Evolutionary conservation across 2,329 filamentous ascomycete species (phyloP).

Genomic region (Neonectria sp.): DNA sequence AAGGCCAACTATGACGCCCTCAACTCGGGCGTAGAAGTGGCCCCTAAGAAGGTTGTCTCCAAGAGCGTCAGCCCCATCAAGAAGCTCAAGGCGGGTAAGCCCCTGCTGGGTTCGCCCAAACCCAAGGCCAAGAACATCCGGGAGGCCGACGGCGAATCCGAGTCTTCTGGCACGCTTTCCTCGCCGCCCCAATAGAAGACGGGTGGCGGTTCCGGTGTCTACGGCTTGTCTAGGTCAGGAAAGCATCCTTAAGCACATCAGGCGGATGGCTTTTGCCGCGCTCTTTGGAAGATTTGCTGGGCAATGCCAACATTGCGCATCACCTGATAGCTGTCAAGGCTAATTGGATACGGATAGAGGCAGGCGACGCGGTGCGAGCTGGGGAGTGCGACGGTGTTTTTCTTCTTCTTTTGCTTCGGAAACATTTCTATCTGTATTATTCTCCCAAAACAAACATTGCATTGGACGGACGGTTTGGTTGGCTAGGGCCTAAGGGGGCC

Average conservation of each 20-base stretch:
- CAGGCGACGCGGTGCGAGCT: slow-evolving; percentile 36
- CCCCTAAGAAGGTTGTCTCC: slow-evolving; percentile 53
- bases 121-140: slow-evolving; percentile 62
- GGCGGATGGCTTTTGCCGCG: slow-evolving; percentile 1
- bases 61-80: slow-evolving; percentile 59
- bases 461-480: slow-evolving; percentile 46
- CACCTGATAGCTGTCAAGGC: slow-evolving; percentile 14
- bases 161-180: slow-evolving; percentile 70
- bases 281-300: slow-evolving; percentile 9
- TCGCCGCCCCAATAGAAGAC: slow-evolving; percentile 57
- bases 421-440: slow-evolving; percentile 45
- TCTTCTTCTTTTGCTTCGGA: slow-evolving; percentile 12
- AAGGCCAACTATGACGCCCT: slow-evolving; percentile 52
- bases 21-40: slow-evolving; percentile 48
- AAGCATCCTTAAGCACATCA: slow-evolving; percentile 1
- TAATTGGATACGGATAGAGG: slow-evolving; percentile 49
- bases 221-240: neutral
- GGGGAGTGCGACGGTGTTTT: slow-evolving; percentile 13
- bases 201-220: neutral
- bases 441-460: slow-evolving; percentile 43
- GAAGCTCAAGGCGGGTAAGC: slow-evolving; percentile 61
- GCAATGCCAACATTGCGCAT: slow-evolving; percentile 17
- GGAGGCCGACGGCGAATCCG: slow-evolving; percentile 67
- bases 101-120: slow-evolving; percentile 63
- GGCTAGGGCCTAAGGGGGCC: slow-evolving; percentile 45